A percentile compares a stretch with the other conserved stretches of the same genome.
Evolutionary conservation across 208 protist species (phyloP).

Genomic region (Wallacemonas sp.): DNA sequence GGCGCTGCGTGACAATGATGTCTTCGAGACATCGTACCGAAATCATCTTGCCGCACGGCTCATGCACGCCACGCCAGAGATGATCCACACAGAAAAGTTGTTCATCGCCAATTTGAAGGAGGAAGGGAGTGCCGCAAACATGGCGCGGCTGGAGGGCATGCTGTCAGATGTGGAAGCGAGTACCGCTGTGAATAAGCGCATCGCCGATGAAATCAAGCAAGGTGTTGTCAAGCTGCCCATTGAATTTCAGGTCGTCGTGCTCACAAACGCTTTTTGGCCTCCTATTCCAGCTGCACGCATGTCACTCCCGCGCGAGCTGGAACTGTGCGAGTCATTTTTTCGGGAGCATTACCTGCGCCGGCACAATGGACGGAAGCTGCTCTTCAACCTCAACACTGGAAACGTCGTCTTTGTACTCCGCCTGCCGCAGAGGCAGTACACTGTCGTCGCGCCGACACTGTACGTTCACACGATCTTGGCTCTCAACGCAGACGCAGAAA

Average conservation of each 20-base stretch:
- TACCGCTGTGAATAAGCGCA: conserved; percentile 11
- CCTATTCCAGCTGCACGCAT: conserved; percentile 43
- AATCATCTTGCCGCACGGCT: conserved; percentile 56
- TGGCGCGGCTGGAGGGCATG: conserved; percentile 74
- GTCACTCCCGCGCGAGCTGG: conserved; percentile 48
- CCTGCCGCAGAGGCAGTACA: conserved; percentile 38
- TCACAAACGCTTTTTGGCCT: conserved; percentile 73
- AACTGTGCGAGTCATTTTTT: conserved; percentile 57
- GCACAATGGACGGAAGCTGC: conserved; percentile 73
- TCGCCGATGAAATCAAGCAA: not conserved
- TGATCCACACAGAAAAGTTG: conserved; percentile 34
- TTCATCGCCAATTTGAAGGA: conserved; percentile 57
- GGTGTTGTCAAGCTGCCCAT: conserved; percentile 37
- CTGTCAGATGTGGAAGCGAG: conserved; percentile 25
- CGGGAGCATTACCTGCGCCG: conserved; percentile 53
- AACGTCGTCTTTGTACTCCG: conserved; percentile 57
- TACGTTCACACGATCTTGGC: conserved; percentile 70
- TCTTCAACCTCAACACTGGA: conserved; percentile 66
- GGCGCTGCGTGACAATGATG: conserved; percentile 58
- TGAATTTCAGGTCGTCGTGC: conserved; percentile 58
- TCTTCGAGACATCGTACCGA: conserved; percentile 64
- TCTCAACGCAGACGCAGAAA: conserved; percentile 34
- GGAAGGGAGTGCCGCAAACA: conserved; percentile 45
- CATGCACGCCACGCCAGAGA: conserved; percentile 51
- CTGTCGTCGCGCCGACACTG: conserved; percentile 59